These are phyloP conservation scores for Nephelium lappaceum DNA, from an alignment of 345 rosid genomes.

Conservation along the genomic window DNA sequence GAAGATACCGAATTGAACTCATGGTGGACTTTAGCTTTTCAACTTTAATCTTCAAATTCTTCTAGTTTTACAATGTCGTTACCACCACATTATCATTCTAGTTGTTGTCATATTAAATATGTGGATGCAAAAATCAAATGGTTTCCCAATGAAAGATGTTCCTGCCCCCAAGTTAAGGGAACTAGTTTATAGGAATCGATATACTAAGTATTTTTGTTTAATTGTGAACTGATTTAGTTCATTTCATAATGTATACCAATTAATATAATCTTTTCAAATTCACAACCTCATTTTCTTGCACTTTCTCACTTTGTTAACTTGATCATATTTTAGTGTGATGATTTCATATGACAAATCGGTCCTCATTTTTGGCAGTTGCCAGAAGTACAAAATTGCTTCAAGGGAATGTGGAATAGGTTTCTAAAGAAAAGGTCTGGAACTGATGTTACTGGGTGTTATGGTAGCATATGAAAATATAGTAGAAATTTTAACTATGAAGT, in stretches of 20 bases:
- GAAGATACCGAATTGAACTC: not conserved
- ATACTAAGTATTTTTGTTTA: not conserved
- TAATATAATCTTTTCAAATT: no score
- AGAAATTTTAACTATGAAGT: not conserved
- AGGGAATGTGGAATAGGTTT: no score
- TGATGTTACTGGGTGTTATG: not conserved
- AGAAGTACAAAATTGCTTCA: not conserved
- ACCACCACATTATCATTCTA: not conserved
- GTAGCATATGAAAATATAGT: not conserved
- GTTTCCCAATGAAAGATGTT: not conserved
- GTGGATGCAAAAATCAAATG: not conserved
- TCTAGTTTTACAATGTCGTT: not conserved
- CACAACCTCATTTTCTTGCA: not conserved
- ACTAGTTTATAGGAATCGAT: not conserved
- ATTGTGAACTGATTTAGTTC: not conserved
- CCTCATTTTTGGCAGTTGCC: not conserved
- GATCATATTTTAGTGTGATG: not conserved
- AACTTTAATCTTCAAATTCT: not conserved
- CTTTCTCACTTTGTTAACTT: not conserved
- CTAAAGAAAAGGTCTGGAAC: no score
- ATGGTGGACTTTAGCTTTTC: not conserved
- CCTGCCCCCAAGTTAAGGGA: not conserved
- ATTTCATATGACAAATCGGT: no score
- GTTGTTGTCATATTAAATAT: not conserved
- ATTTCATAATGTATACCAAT: not conserved